Evolutionary conservation across 768 basidiomycete genomes (phyloP).

Genomic region (Macrolepiota dolichaula): DNA sequence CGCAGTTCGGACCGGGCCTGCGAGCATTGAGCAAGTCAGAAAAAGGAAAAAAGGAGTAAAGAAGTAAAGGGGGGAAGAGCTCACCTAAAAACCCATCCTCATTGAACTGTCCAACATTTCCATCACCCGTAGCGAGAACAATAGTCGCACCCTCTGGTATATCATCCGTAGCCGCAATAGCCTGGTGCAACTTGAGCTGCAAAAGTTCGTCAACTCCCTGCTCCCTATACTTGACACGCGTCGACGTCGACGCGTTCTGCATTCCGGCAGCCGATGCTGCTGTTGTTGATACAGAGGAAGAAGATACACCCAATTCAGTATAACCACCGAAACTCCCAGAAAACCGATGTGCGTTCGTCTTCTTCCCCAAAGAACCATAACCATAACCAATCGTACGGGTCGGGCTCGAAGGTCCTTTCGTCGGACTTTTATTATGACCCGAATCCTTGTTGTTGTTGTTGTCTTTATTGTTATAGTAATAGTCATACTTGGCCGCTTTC

Average conservation of each 20-base stretch:
- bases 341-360: constrained; percentile 19
- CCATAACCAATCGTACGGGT: not conserved
- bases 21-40: constrained; percentile 5
- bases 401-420: constrained; percentile 3
- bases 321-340: constrained; percentile 25
- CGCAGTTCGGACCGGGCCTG: constrained; percentile 76
- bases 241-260: constrained; percentile 32
- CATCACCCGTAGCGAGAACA: constrained; percentile 92
- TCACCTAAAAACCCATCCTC: constrained; percentile 83
- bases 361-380: not conserved
- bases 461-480: constrained; percentile 12
- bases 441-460: constrained; percentile 11
- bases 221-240: constrained; percentile 63
- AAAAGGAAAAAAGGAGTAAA: not conserved
- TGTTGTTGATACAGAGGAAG: too few relatives aligned
- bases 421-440: constrained; percentile 11
- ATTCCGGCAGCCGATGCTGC: constrained; percentile 16
- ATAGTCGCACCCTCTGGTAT: constrained; percentile 72
- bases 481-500: not conserved
- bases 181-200: constrained; percentile 89
- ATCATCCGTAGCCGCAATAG: constrained; percentile 65
- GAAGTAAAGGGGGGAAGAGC: too few relatives aligned
- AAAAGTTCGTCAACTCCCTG: constrained; percentile 95
- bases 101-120: constrained; percentile 88
- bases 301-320: constrained; percentile 20